Base-by-base conservation (phyloP, 441 rosid species). In the Euphorbia celastroides region DNA sequence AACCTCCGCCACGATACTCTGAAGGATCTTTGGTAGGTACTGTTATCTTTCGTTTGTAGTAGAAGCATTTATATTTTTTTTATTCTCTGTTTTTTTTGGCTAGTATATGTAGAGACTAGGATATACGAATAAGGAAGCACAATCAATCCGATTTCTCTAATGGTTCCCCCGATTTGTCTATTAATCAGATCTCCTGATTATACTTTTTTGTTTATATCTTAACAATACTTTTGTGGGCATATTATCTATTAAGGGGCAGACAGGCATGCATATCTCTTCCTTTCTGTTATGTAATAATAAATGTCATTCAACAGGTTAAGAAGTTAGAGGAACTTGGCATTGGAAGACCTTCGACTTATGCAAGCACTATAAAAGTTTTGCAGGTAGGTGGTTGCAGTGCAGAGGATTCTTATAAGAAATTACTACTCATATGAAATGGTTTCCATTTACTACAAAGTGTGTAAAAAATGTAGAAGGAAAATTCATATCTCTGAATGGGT, bases 271-370 rank as follows among this genome's bases (percentile, higher is more conserved):
- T 25, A 7, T 22, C 28, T n/a, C n/a, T n/a, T n/a, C n/a, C 11
- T 1, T 2, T n/a, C 27, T 54, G 12, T 42, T 23, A 46, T 16
- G 51, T 11, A 25, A 23, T 12, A 23, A 54, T 23, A 26, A 23
- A 23, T 54, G 28, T 23, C 1, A 25, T 23, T 46, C 51, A 46
- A 68, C 76, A 95, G 99, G 88, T 92, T 72, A 90, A 92, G 81
- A 95, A 95, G 80, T 85, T 95, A 28, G 98, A 95, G 79, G 99
- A 95, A 81, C 93, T 95, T 64, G 99, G 99, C 72, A 95, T 95
- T 72, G 99, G 99, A 72, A 86, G 98, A 77, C 99, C 99, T 72
- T 92, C 98, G 19, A 90, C 99, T 38, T 95, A 95, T 74, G 96
- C 99, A 60, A 82, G 91, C 70, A 92, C 91, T 58, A 77, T 95